phyloP scores from a whole-genome alignment of 2,329 filamentous ascomycete species.

The Ceratocystis alfenasii region DNA sequence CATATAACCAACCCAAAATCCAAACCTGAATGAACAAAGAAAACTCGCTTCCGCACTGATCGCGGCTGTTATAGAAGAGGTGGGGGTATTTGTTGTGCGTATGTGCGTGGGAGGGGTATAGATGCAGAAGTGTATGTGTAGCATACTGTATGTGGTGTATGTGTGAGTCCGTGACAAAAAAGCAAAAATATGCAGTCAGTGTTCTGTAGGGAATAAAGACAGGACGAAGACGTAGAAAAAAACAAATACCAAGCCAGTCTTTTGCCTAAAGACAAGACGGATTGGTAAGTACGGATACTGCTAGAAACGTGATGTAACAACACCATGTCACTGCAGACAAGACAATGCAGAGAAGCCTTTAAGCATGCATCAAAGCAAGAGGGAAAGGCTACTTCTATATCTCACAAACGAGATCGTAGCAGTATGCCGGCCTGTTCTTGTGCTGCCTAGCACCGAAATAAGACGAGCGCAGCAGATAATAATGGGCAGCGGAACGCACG shows the following conservation, averaged over 20 bases:
- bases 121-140: neutral
- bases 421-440: no score
- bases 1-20: slow-evolving; percentile 14
- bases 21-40: slow-evolving; percentile 21
- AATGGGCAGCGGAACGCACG: neutral
- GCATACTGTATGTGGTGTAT: neutral
- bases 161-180: neutral
- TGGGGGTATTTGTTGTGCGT: neutral
- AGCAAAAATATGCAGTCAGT: neutral
- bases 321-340: slow-evolving; percentile 17
- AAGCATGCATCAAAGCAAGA: neutral
- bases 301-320: slow-evolving; percentile 20
- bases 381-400: neutral
- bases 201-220: neutral
- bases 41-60: slow-evolving; percentile 23
- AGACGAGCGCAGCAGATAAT: neutral
- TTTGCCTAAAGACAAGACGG: neutral
- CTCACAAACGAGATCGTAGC: slow-evolving; percentile 19
- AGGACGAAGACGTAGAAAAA: slow-evolving; percentile 6
- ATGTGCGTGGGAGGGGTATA: neutral
- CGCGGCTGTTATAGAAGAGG: slow-evolving; percentile 12
- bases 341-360: neutral
- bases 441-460: slow-evolving; percentile 1
- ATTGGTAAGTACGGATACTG: slow-evolving; percentile 13
- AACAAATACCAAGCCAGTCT: neutral